These are phyloP conservation scores for Wickerhamomyces alni DNA, from an alignment of 805 yeast genomes.

Conservation along the genomic window DNA sequence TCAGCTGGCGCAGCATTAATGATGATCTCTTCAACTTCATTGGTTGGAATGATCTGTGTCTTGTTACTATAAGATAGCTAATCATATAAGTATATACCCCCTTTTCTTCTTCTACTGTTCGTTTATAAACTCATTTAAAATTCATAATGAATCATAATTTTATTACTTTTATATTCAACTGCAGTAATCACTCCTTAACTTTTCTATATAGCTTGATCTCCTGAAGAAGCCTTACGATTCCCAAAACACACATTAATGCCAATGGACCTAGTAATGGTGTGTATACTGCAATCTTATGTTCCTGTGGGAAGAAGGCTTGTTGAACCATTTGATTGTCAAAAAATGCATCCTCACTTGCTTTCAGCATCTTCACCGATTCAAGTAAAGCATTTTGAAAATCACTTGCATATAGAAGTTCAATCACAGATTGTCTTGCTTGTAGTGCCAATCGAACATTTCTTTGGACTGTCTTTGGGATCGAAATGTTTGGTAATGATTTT, in stretches of 20 bases:
- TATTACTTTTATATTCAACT: background rate
- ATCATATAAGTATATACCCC: background rate
- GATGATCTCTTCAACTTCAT: background rate
- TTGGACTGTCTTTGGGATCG: conserved; percentile 72
- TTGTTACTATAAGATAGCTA: background rate
- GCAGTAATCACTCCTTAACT: conserved; percentile 11
- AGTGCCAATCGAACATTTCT: conserved; percentile 51
- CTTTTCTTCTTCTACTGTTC: no score
- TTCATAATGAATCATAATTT: no score
- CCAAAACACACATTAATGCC: conserved; percentile 53
- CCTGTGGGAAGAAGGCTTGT: conserved; percentile 91
- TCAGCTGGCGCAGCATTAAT: background rate
- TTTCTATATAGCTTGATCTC: conserved; percentile 26
- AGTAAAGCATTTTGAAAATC: conserved; percentile 47
- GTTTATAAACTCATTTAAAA: no score
- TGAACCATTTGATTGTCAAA: conserved; percentile 94
- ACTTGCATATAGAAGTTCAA: conserved; percentile 18
- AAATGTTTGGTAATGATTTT: conserved; percentile 64
- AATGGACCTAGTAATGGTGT: conserved; percentile 88
- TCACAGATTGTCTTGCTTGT: conserved; percentile 25
- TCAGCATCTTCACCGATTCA: conserved; percentile 41
- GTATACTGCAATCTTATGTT: conserved; percentile 91
- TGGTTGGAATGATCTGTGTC: background rate
- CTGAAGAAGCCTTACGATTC: conserved; percentile 39
- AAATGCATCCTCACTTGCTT: conserved; percentile 58